Evolutionary conservation across 1,284 basidiomycete genomes (phyloP), one percentile per base, ranked within the genome.

Genomic region (Acaromyces ingoldii): DNA sequence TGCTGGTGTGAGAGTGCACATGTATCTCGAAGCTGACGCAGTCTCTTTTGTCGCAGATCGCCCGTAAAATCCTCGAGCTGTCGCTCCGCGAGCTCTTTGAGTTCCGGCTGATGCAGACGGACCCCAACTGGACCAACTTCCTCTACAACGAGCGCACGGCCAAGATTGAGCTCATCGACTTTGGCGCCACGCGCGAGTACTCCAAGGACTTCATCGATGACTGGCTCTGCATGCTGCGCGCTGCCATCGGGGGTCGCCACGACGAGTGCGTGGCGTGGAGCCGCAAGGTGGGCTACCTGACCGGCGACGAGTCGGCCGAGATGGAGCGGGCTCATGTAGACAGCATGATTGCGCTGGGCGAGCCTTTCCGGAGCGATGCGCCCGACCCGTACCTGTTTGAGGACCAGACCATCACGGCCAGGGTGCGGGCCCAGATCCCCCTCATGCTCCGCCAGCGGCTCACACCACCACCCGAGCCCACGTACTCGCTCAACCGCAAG

Each of bases 41-140:
- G 13, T 29, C 43, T 13, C 17, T 21, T 26, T 25, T 24, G 5
- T 41, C 25, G 29, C 68, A 93, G 88, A 93, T 98, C 67, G 89
- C 91, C 1, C 78, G 81, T 2, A 81, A 84, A 46, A 83, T 96
- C 48, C 81, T 97, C 45, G 85, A 89, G 46, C 81, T 98, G 2
- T 95, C 91, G 68, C 79, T 98, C 36, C 84, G 82, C 53, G 93
- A 98, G 74, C 82, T 97, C 11, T 95, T 97, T 77, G 80, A 85
- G 54, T 95, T 92, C 79, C 81, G 88, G 22, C 79, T 88, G 41
- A 97, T 98, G 95, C 95, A 98, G 77, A 98, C 93, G 0, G 93
- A 98, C 76, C 93, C 95, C 1, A 98, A 99, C 73, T 97, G 89
- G 88, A 89, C 88, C 21, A 98, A 97, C 76, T 98, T 98, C 78